Evolutionary conservation across 176 grass and related monocot genomes (phyloP).

Genomic region (Thalia dealbata): DNA sequence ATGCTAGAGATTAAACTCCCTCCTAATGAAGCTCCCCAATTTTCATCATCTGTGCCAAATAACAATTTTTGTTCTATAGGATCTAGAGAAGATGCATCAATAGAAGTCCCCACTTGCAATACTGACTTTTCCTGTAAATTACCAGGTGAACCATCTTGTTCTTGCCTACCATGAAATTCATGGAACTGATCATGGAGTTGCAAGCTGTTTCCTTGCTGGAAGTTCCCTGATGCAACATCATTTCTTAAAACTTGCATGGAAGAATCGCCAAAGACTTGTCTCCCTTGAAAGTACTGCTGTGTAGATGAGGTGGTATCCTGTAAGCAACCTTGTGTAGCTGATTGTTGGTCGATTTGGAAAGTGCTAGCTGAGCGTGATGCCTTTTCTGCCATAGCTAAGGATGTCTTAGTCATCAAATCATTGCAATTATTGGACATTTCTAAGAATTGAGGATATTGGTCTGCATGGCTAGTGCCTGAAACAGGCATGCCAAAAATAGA

Average conservation of each 20-base stretch:
- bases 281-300: slow-evolving; percentile 9
- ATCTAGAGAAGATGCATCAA: slow-evolving; percentile 29
- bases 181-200: slow-evolving; percentile 23
- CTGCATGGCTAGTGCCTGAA: not conserved
- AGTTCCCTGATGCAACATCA: slow-evolving; percentile 14
- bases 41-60: slow-evolving; percentile 31
- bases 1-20: slow-evolving; percentile 11
- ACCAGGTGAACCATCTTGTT: slow-evolving; percentile 17
- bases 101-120: slow-evolving; percentile 1
- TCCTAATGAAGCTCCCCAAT: slow-evolving; percentile 10
- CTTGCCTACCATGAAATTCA: slow-evolving; percentile 18
- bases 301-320: slow-evolving; percentile 6
- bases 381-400: not conserved
- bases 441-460: slow-evolving; percentile 7
- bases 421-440: slow-evolving; percentile 6
- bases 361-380: slow-evolving; percentile 1
- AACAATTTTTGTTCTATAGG: slow-evolving; percentile 41
- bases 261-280: not conserved
- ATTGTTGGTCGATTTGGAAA: not conserved
- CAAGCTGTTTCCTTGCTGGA: slow-evolving; percentile 17
- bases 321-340: slow-evolving; percentile 5
- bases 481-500: slow-evolving; percentile 16
- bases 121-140: slow-evolving; percentile 17
- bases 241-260: slow-evolving; percentile 1
- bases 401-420: slow-evolving; percentile 7